Evolutionary conservation across 2,329 filamentous ascomycete genomes (phyloP).

Genomic region (Amylocarpus encephaloides): DNA sequence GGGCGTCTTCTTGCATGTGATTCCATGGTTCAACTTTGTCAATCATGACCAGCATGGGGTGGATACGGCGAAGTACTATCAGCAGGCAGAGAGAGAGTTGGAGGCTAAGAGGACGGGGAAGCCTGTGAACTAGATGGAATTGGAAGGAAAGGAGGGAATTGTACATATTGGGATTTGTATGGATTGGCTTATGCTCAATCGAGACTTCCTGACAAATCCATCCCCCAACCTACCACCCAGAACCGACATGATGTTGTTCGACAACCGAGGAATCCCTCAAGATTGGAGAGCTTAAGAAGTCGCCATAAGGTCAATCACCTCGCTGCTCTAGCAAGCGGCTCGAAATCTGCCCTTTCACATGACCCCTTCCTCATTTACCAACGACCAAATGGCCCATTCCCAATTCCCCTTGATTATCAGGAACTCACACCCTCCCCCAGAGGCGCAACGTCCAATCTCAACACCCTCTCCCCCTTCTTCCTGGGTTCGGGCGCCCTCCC

Average conservation of each 20-base stretch:
- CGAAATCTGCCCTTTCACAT: too few species aligned
- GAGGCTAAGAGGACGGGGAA: constrained; percentile 61
- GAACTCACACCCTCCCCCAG: constrained; percentile 7
- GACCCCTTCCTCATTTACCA: too few species aligned
- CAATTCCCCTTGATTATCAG: too few species aligned
- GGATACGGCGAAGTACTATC: constrained; percentile 97
- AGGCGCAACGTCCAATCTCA: constrained; percentile 31
- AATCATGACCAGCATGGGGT: constrained; percentile 93
- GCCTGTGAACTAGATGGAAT: constrained; percentile 4
- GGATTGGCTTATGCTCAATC: constrained; percentile 9
- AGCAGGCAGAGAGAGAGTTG: constrained; percentile 87
- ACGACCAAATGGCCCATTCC: too few species aligned
- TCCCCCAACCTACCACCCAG: too few species aligned
- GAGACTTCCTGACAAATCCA: not conserved
- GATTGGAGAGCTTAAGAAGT: too few species aligned
- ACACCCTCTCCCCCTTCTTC: constrained; percentile 29
- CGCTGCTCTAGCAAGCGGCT: too few species aligned
- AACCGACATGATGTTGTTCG: too few species aligned
- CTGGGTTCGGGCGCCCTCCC: constrained; percentile 50
- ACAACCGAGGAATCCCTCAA: too few species aligned
- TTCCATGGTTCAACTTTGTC: constrained; percentile 98
- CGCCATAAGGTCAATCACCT: too few species aligned
- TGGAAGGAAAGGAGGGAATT: constrained; percentile 5
- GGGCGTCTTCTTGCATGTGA: constrained; percentile 71
- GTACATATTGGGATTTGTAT: constrained; percentile 7